Percentiles rank a stretch among this genome's conserved stretches.
Evolutionary conservation across 345 rosid species (phyloP).

Genomic region (Hibiscus syriacus): DNA sequence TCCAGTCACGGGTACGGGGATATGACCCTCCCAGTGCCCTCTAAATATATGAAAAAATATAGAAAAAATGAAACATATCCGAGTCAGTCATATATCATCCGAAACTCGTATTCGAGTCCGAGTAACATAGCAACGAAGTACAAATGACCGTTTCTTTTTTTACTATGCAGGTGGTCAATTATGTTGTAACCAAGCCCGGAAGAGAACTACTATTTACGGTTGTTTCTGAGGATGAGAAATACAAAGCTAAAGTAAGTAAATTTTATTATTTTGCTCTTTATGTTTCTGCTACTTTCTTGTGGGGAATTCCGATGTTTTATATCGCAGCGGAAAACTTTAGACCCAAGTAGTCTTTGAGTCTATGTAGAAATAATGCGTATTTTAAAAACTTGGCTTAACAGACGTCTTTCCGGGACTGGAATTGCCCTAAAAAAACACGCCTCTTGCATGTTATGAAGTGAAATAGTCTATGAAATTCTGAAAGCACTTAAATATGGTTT

Average conservation of each 20-base stretch:
- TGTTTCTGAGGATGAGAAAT: slow-evolving; percentile 86
- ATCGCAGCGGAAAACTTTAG: not conserved
- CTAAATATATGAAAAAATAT: too few species aligned
- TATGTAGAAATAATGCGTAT: not conserved
- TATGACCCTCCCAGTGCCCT: too few species aligned
- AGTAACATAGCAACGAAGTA: too few species aligned
- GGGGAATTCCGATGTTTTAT: not conserved
- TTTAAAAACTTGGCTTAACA: not conserved
- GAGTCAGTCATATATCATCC: too few species aligned
- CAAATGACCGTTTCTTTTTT: not conserved
- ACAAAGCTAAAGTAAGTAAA: slow-evolving; percentile 70
- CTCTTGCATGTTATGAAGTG: not conserved
- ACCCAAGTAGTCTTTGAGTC: not conserved
- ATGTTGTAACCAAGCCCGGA: slow-evolving; percentile 85
- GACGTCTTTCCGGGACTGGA: not conserved
- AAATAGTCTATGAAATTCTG: too few species aligned
- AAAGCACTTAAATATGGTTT: too few species aligned
- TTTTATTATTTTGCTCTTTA: not conserved
- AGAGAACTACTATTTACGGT: slow-evolving; percentile 88
- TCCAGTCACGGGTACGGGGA: too few species aligned
- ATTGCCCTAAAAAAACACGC: too few species aligned
- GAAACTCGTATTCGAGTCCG: too few species aligned
- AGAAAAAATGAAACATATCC: too few species aligned
- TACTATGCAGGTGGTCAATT: slow-evolving; percentile 58
- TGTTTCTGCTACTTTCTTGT: not conserved